phyloP scores from a whole-genome alignment of 371 early-diverging fungal genomes.

The Chytridiales sp. region DNA sequence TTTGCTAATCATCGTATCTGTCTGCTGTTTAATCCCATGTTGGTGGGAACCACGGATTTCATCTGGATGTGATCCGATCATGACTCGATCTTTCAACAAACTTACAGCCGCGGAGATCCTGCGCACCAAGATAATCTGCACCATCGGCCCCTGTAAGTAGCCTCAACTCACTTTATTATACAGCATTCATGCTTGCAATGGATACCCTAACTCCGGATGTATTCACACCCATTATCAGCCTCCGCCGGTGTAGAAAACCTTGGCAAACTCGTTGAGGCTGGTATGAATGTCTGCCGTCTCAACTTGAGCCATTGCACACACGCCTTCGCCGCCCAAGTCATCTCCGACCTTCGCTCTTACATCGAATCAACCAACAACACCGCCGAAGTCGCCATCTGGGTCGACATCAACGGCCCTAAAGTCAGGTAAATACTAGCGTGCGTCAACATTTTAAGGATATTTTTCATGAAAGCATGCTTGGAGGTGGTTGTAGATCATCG shows the following conservation, averaged over 20 bases:
- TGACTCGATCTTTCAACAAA: too few species aligned
- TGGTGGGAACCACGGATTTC: too few species aligned
- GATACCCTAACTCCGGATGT: background rate
- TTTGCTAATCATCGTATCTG: too few species aligned
- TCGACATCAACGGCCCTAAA: constrained; percentile 62
- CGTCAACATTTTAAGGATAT: too few species aligned
- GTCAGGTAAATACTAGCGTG: constrained; percentile 39
- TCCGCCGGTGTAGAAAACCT: constrained; percentile 43
- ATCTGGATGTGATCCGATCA: too few species aligned
- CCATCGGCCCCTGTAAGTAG: constrained; percentile 42
- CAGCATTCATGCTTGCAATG: background rate
- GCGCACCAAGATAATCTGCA: constrained; percentile 50
- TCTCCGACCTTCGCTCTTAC: constrained; percentile 48
- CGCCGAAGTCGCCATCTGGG: constrained; percentile 50
- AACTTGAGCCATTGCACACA: constrained; percentile 62
- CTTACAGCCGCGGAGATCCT: constrained; percentile 25
- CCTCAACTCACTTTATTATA: background rate
- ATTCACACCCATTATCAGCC: constrained; percentile 23
- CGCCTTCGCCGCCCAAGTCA: constrained; percentile 45
- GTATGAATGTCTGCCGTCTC: constrained; percentile 61
- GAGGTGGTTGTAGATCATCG: too few species aligned
- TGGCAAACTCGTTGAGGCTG: constrained; percentile 46
- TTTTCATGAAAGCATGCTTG: too few species aligned
- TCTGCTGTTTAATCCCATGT: too few species aligned
- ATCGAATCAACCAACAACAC: constrained; percentile 31